phyloP scores from a whole-genome alignment of 73 alveolate genomes.

The Effrenium voratum region DNA sequence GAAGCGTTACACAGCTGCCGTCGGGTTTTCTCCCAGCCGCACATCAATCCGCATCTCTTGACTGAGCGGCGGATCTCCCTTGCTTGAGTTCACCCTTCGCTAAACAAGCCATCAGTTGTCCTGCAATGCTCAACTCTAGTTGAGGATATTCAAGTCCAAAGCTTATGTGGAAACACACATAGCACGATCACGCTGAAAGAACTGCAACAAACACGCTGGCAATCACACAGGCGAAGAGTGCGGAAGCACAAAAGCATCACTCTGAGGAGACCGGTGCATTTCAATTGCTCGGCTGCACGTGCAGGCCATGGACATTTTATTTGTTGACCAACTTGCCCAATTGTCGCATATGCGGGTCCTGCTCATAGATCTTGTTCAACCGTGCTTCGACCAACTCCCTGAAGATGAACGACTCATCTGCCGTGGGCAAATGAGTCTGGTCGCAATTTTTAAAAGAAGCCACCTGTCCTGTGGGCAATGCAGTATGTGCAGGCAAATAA shows the following conservation, averaged over 20 bases:
- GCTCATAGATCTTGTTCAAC: slow-evolving; percentile 42
- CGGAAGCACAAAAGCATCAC: background rate
- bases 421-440: background rate
- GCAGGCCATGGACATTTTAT: background rate
- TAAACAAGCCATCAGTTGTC: too few species aligned
- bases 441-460: background rate
- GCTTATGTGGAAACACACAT: background rate
- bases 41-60: too few species aligned
- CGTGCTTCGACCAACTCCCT: slow-evolving; percentile 57
- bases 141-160: too few species aligned
- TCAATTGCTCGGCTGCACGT: background rate
- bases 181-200: background rate
- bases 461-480: background rate
- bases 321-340: background rate
- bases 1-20: too few species aligned
- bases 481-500: background rate
- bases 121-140: too few species aligned
- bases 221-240: background rate
- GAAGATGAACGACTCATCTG: slow-evolving; percentile 65
- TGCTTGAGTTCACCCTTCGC: too few species aligned
- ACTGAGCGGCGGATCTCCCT: too few species aligned
- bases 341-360: background rate
- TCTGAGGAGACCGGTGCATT: background rate
- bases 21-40: too few species aligned
- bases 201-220: background rate